These are phyloP conservation scores for Fusarium udum DNA, from an alignment of 2,329 filamentous ascomycete species.

Conservation along the genomic window DNA sequence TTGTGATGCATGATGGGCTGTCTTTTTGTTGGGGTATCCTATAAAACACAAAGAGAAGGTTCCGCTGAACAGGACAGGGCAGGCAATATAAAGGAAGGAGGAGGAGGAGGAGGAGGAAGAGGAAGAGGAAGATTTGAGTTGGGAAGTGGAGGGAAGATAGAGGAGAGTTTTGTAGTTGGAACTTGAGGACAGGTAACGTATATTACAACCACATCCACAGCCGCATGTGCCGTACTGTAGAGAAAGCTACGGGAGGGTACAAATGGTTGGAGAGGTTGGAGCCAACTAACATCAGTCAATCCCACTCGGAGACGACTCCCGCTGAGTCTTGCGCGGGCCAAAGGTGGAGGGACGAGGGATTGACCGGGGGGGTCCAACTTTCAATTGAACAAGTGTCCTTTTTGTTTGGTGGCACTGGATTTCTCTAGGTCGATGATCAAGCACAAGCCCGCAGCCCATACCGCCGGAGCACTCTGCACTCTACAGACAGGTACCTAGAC, in stretches of 20 bases:
- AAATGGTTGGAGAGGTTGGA: constrained; percentile 13
- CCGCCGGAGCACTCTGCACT: constrained; percentile 20
- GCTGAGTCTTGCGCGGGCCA: constrained; percentile 6
- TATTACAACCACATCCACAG: constrained; percentile 11
- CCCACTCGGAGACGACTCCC: constrained; percentile 37
- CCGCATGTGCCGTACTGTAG: not conserved
- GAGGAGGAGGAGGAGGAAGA: not conserved
- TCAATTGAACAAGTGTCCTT: constrained; percentile 59
- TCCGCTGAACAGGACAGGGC: constrained; percentile 32
- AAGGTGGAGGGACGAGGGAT: constrained; percentile 15
- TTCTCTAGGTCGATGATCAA: constrained; percentile 15
- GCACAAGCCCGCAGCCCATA: constrained; percentile 12
- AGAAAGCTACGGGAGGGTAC: constrained; percentile 4
- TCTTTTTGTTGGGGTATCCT: constrained; percentile 36
- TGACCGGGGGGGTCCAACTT: constrained; percentile 20
- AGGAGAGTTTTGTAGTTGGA: constrained; percentile 50
- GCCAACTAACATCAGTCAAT: constrained; percentile 2
- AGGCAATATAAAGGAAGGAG: constrained; percentile 22
- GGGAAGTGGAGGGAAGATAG: constrained; percentile 37
- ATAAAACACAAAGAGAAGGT: constrained; percentile 34
- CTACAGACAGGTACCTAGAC: constrained; percentile 3
- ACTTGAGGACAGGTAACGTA: constrained; percentile 37
- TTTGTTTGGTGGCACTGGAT: constrained; percentile 41
- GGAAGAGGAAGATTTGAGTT: constrained; percentile 24
- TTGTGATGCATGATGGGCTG: constrained; percentile 58